Conservation (phyloP, 73 alveolate species). For the Paramecium tetraurelia region DNA sequence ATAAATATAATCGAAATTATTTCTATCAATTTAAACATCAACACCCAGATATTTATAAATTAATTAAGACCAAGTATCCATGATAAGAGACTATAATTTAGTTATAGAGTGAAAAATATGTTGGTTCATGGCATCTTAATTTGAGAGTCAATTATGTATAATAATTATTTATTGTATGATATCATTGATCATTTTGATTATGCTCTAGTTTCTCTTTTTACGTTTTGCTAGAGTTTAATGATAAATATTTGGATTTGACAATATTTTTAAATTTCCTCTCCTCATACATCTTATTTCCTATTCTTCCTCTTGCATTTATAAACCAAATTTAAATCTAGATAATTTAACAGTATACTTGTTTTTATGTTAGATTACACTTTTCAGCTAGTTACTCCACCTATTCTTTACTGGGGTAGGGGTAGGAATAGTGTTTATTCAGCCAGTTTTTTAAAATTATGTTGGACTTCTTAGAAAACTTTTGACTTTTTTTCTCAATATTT, state of each 20-base stretch:
- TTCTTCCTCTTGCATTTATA: constrained; percentile 31
- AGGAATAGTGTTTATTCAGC: constrained; percentile 13
- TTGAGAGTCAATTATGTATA: background rate
- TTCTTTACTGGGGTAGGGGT: constrained; percentile 29
- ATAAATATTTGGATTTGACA: constrained; percentile 22
- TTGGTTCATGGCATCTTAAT: no score
- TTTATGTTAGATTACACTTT: background rate
- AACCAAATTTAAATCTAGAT: constrained; percentile 43
- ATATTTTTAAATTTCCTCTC: background rate
- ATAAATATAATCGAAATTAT: background rate
- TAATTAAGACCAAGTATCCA: no score
- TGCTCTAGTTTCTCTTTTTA: background rate
- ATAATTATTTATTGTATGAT: background rate
- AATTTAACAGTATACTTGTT: background rate
- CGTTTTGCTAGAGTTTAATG: background rate
- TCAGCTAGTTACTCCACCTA: background rate
- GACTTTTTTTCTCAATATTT: background rate
- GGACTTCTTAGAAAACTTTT: constrained; percentile 13
- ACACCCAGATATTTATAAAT: no score
- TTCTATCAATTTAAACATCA: background rate
- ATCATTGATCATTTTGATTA: background rate
- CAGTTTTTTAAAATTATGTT: constrained; percentile 24
- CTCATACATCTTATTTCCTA: background rate
- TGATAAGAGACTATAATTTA: no score
- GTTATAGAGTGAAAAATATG: no score